phyloP scores from a whole-genome alignment of 371 early-diverging fungal genomes.

The Saksenaea vasiformis region DNA sequence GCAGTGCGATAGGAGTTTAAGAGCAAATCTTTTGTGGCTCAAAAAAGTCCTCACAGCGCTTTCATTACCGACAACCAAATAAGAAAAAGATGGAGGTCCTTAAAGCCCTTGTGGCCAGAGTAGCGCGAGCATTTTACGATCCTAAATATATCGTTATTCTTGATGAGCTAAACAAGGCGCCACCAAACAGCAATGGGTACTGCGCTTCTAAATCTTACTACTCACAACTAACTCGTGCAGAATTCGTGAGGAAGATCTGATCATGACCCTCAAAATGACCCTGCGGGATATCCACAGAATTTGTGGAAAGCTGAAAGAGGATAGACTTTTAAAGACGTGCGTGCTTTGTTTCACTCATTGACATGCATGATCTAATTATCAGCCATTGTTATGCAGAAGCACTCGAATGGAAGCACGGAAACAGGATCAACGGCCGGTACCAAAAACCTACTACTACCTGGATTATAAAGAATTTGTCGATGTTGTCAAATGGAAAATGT shows the following conservation, averaged over 20 bases:
- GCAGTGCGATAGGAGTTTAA: too few species aligned
- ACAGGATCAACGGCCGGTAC: slow-evolving; percentile 63
- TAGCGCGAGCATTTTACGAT: slow-evolving; percentile 87
- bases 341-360: slow-evolving; percentile 14
- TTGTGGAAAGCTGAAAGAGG: slow-evolving; percentile 76
- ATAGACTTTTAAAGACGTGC: slow-evolving; percentile 77
- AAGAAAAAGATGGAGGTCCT: slow-evolving; percentile 58
- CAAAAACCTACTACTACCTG: slow-evolving; percentile 82
- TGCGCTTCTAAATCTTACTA: background rate
- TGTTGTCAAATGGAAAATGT: slow-evolving; percentile 91
- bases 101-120: slow-evolving; percentile 74
- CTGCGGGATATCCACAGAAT: slow-evolving; percentile 76
- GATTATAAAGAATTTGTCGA: slow-evolving; percentile 94
- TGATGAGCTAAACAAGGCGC: slow-evolving; percentile 70
- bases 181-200: slow-evolving; percentile 53
- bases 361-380: slow-evolving; percentile 5
- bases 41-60: too few species aligned
- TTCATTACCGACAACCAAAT: too few species aligned
- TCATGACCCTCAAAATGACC: slow-evolving; percentile 65
- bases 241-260: slow-evolving; percentile 78
- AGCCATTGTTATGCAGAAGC: slow-evolving; percentile 34
- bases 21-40: too few species aligned
- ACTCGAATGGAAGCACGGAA: slow-evolving; percentile 66
- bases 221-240: slow-evolving; percentile 10
- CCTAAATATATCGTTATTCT: slow-evolving; percentile 79